Evolutionary conservation across 2,329 filamentous ascomycete genomes (phyloP), one percentile per base, ranked within the genome.

Genomic region (Fusarium goolgardi): DNA sequence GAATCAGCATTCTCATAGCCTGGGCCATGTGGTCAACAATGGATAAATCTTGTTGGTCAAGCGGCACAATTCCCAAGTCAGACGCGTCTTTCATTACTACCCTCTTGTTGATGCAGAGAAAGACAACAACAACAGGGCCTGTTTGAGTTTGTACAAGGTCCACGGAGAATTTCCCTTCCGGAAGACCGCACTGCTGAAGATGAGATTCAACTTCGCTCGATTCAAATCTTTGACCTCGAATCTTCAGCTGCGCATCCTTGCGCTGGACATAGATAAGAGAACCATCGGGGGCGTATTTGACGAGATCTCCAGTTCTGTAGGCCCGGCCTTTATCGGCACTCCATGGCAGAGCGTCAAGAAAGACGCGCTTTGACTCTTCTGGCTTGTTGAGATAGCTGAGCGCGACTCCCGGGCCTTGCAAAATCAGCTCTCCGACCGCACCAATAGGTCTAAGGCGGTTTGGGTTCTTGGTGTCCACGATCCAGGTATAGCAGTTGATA

Each of bases 361-460:
- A 32, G 31, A 32, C 31, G 13, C 31, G 13, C 31, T 32, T 32
- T 15, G 31, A 32, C 31, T 47, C 27, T 23, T 47, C 44, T 34
- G 44, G 44, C 20, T 34, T 47, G 44, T 47, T 47, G 44, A 47
- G 12, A 47, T 47, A 47, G 44, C 29, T n/a, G n/a, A 32, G 29
- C 20, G 27, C 44, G 20, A 47, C 44, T 23, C 27, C 29, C 29
- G 44, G 44, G 7, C 44, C 44, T 35, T 47, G 27, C 29, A 47
- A 15, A 32, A 47, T 32, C 13, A 47, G 44, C 9, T 47, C 44
- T 16, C 44, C 44, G 13, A 34, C 29, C n/a, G n/a, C 18, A 10
- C 44, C 44, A 16, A 34, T 32, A 34, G 44, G 44, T 16, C 11
- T 32, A 6, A 47, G 29, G 27, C 29, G 44, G 8, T 47, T 34